These are phyloP conservation scores for Colletotrichum tabaci DNA, from an alignment of 2,329 filamentous ascomycete genomes.

Conservation along the genomic window DNA sequence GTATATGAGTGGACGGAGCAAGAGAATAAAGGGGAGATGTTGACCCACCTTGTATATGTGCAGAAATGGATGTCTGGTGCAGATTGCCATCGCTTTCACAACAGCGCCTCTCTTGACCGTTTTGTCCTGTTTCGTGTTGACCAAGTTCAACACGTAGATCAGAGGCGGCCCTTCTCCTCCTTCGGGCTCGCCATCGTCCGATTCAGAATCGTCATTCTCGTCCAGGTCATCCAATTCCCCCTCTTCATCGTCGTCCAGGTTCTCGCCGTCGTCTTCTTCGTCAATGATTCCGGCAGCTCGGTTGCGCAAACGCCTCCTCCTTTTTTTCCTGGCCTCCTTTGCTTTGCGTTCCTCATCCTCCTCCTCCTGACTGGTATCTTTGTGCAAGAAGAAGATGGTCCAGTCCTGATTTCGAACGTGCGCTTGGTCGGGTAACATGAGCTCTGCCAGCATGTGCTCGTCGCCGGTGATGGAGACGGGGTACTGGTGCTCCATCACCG, in stretches of 20 bases:
- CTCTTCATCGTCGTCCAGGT: slow-evolving; percentile 59
- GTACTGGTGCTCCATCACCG: slow-evolving; percentile 98
- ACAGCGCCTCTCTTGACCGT: slow-evolving; percentile 92
- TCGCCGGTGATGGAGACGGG: slow-evolving; percentile 95
- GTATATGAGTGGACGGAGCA: slow-evolving; percentile 9
- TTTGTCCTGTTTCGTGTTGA: slow-evolving; percentile 98
- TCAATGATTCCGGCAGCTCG: slow-evolving; percentile 64
- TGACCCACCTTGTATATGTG: slow-evolving; percentile 92
- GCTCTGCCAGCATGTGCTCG: slow-evolving; percentile 96
- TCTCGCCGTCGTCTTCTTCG: slow-evolving; percentile 66
- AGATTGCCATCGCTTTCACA: slow-evolving; percentile 99
- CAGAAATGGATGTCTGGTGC: slow-evolving; percentile 95
- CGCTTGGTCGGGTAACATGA: slow-evolving; percentile 98
- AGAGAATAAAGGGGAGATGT: not conserved
- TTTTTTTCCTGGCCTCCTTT: slow-evolving; percentile 67
- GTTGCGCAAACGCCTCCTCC: slow-evolving; percentile 67
- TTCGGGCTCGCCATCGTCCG: slow-evolving; percentile 75
- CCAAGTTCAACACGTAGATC: slow-evolving; percentile 96
- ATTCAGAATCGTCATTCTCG: slow-evolving; percentile 66
- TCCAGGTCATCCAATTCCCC: slow-evolving; percentile 59
- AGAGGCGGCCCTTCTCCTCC: slow-evolving; percentile 88
- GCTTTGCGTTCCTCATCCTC: slow-evolving; percentile 79
- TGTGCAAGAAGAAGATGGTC: slow-evolving; percentile 99
- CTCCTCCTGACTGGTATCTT: slow-evolving; percentile 88
- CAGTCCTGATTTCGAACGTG: slow-evolving; percentile 96